A percentile compares a stretch with the other conserved stretches of the same genome.
These are phyloP conservation scores for Chloris gayana DNA, from an alignment of 176 grass and related monocot genomes.

Conservation along the genomic window DNA sequence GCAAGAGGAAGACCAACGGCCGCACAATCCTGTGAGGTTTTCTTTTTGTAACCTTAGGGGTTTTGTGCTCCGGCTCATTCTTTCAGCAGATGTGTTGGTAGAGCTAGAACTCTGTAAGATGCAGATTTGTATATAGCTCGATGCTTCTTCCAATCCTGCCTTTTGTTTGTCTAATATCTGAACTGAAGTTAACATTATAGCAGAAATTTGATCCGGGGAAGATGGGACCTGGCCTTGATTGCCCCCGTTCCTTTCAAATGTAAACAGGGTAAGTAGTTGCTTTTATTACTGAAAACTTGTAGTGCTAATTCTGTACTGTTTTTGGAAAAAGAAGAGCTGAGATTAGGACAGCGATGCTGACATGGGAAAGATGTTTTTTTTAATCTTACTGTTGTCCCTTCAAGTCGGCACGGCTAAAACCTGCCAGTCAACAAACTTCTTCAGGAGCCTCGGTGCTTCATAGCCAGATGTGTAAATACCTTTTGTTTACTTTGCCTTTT, in stretches of 20 bases:
- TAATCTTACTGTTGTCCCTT: not conserved
- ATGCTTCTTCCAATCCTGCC: conserved; percentile 27
- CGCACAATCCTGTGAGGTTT: conserved; percentile 64
- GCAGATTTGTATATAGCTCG: conserved; percentile 58
- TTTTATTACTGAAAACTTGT: conserved; percentile 34
- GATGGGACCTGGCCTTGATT: conserved; percentile 34
- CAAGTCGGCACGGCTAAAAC: conserved; percentile 26
- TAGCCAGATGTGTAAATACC: not conserved
- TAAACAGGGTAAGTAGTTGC: conserved; percentile 34
- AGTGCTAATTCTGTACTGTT: conserved; percentile 9
- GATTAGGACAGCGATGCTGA: conserved; percentile 43
- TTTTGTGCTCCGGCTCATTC: conserved; percentile 36
- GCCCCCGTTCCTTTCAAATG: conserved; percentile 40
- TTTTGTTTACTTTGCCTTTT: not conserved
- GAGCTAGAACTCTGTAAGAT: conserved; percentile 49
- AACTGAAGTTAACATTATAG: conserved; percentile 47
- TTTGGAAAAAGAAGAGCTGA: conserved; percentile 40
- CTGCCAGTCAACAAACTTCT: conserved; percentile 1
- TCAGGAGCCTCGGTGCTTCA: not conserved
- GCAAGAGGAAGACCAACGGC: conserved; percentile 45
- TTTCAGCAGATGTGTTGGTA: conserved; percentile 52
- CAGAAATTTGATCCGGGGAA: conserved; percentile 36
- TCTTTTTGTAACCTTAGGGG: conserved; percentile 54
- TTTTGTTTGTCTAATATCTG: conserved; percentile 40
- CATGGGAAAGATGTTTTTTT: conserved; percentile 32